Evolutionary conservation across 2,329 filamentous ascomycete species (phyloP).

Genomic region (Sporothrix pallida): DNA sequence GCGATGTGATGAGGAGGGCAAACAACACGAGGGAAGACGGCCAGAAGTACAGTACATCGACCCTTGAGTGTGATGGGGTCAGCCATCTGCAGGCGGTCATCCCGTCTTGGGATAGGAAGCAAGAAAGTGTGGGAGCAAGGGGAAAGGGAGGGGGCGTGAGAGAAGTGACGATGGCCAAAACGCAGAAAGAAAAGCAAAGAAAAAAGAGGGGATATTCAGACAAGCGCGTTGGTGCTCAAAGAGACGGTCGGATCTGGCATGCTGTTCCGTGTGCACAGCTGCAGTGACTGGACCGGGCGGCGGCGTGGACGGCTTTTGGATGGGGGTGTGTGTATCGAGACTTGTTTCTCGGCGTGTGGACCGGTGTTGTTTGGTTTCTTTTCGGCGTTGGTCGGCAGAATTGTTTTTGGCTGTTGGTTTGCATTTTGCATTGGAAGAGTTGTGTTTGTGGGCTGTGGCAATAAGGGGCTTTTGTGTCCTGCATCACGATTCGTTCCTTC

Average conservation of each 20-base stretch:
- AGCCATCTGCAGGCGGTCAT: constrained; percentile 27
- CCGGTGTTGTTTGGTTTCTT: background rate
- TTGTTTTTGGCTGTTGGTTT: background rate
- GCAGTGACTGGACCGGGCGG: background rate
- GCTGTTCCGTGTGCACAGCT: constrained; percentile 30
- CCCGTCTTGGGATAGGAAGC: constrained; percentile 36
- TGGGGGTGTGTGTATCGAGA: constrained; percentile 10
- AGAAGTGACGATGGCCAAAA: background rate
- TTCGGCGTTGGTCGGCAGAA: background rate
- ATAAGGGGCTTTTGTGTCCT: background rate
- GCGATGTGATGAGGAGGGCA: background rate
- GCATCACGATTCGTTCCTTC: background rate
- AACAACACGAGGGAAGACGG: constrained; percentile 22
- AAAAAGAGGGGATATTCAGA: constrained; percentile 39
- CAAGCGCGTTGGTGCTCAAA: constrained; percentile 51
- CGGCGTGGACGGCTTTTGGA: constrained; percentile 4
- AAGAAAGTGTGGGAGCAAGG: constrained; percentile 30
- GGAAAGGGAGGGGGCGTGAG: constrained; percentile 35
- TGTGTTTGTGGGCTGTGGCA: background rate
- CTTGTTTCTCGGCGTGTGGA: constrained; percentile 5
- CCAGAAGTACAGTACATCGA: constrained; percentile 36
- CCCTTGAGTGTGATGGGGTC: constrained; percentile 3
- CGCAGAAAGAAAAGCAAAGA: constrained; percentile 27
- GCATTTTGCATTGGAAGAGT: background rate
- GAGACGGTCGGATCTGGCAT: constrained; percentile 43